These are phyloP conservation scores for Diaporthe humulicola DNA, from an alignment of 2,329 filamentous ascomycete genomes.

Conservation along the genomic window DNA sequence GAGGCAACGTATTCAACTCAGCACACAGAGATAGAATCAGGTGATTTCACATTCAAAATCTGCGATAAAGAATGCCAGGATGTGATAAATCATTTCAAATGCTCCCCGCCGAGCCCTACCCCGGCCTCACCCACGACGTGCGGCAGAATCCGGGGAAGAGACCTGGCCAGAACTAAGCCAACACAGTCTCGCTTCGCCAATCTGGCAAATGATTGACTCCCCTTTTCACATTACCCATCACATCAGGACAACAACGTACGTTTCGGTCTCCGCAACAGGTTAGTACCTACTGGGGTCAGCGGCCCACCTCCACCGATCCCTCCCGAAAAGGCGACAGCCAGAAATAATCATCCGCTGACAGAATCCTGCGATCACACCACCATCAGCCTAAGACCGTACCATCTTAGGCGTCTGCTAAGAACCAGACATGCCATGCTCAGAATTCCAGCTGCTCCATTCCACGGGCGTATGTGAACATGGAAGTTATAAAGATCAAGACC, in stretches of 20 bases:
- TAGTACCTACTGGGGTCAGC: constrained; percentile 17
- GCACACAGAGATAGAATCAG: not conserved
- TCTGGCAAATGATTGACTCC: constrained; percentile 25
- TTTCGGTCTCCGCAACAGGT: constrained; percentile 18
- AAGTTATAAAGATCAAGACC: constrained; percentile 27
- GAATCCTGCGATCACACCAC: constrained; percentile 35
- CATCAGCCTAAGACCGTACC: constrained; percentile 31
- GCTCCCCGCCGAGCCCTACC: not conserved
- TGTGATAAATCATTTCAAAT: not conserved
- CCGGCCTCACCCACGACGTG: not conserved
- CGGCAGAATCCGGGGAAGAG: constrained; percentile 32
- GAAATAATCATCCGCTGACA: constrained; percentile 36
- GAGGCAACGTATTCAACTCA: not conserved
- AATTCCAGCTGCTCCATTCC: not conserved
- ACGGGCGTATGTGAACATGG: not conserved
- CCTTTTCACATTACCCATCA: not conserved
- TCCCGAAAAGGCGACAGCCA: constrained; percentile 6
- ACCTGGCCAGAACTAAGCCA: not conserved
- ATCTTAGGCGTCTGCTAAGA: constrained; percentile 15
- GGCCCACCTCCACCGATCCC: constrained; percentile 18
- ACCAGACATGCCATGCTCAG: constrained; percentile 28
- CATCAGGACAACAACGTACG: constrained; percentile 31
- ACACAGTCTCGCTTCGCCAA: not conserved
- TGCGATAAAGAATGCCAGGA: not conserved
- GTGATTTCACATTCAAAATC: not conserved